Base-by-base conservation (phyloP, 192 early-diverging fungal species). In the Backusella sp. region DNA sequence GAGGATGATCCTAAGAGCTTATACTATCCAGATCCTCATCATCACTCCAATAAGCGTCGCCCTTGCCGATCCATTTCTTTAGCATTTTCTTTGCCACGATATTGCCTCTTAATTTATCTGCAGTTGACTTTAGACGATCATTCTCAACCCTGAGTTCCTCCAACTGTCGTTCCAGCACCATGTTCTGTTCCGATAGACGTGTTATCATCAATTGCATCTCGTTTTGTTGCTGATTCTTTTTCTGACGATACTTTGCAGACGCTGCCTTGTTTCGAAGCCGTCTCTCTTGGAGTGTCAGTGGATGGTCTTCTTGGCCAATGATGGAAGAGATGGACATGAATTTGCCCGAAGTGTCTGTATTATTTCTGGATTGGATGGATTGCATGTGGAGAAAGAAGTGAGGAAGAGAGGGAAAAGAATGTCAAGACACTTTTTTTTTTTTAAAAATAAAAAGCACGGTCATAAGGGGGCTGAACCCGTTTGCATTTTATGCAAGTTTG, bases 211-310 rank as follows among this genome's bases (percentile, higher is more conserved):
- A n/a, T 30, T 80, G 73, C 89, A 90, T 90, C 76, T 90, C 89
- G n/a, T 80, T 78, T 52, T 86, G 86, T 70, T 88, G 85, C 26
- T 83, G 75, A 49, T 90, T 86, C 73, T 90, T 90, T 69, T 90
- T 90, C 67, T 85, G 84, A 36, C 89, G 75, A 68, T 90, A 90
- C 66, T 90, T 90, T 1, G 89, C 89, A 3, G 87, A 88, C 7
- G 89, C 89, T 9, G 87, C 82, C 65, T 90, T 90, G 77, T 90
- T 90, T 30, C 89, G 79, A 35, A 88, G 79, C 1, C 89, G 80
- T 21, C 87, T 41, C 59, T 90, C 89, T 23, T 80, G 80, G 19
- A 86, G 74, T 1, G 87, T 84, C 1, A 89, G 66, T 1, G 86
- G 82, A 1, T 78, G 23, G 36, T 68, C 26, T 74, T 9, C 73